phyloP scores from a whole-genome alignment of 2,329 filamentous ascomycete genomes.

The Daldinia eschscholtzii region DNA sequence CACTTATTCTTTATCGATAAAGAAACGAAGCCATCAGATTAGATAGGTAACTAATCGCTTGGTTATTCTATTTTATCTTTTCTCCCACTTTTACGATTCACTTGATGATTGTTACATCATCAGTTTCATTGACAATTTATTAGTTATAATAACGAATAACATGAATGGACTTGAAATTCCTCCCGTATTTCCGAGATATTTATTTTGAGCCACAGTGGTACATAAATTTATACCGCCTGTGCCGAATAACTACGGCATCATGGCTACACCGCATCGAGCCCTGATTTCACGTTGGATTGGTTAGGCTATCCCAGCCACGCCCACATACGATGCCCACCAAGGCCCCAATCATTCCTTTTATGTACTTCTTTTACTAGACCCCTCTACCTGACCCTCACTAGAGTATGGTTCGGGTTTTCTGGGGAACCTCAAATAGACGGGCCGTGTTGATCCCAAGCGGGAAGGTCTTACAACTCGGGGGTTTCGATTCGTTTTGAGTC shows the following conservation, averaged over 20 bases:
- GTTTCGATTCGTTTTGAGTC: slow-evolving; percentile 19
- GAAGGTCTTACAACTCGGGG: slow-evolving; percentile 23
- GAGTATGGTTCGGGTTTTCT: slow-evolving; percentile 8
- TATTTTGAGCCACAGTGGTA: neutral
- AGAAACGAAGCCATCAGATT: neutral
- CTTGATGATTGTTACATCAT: neutral
- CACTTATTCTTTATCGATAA: neutral
- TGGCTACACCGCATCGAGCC: slow-evolving; percentile 7
- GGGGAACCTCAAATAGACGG: slow-evolving; percentile 8
- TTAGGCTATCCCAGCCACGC: slow-evolving; percentile 13
- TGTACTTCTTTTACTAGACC: neutral
- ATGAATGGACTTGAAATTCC: neutral
- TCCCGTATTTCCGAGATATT: neutral
- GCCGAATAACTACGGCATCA: neutral
- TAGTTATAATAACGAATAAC: neutral
- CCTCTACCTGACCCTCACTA: neutral
- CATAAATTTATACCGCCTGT: neutral
- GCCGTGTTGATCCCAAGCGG: slow-evolving; percentile 21
- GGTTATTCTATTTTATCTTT: neutral
- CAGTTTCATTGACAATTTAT: neutral
- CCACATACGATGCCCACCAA: neutral
- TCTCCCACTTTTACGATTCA: neutral
- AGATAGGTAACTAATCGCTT: neutral
- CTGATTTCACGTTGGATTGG: slow-evolving; percentile 8
- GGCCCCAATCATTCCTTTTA: slow-evolving; percentile 2